phyloP scores from a whole-genome alignment of 176 grass and related monocot genomes.

The Chrysopogon serrulatus region DNA sequence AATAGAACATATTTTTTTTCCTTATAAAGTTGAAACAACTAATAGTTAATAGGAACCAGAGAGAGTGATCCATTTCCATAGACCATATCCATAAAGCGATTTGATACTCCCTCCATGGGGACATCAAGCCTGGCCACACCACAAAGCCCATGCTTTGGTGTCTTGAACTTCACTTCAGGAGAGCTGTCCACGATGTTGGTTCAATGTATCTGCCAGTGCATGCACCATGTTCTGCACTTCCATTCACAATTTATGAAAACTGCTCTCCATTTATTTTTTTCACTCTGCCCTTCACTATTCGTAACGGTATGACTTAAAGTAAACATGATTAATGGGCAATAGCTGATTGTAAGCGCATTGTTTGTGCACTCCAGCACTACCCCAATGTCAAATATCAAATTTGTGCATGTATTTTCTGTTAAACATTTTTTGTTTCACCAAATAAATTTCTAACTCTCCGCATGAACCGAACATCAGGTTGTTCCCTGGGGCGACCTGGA shows the following conservation, averaged over 20 bases:
- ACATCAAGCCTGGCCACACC: conserved; percentile 25
- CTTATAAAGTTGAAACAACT: not conserved
- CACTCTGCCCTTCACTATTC: not conserved
- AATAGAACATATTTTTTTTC: not conserved
- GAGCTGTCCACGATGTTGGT: conserved; percentile 14
- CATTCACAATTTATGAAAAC: not conserved
- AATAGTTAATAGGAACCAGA: not conserved
- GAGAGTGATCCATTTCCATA: not conserved
- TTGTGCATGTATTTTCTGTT: not conserved
- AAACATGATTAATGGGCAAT: not conserved
- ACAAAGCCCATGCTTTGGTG: not conserved
- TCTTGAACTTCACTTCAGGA: conserved; percentile 19
- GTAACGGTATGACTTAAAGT: not conserved
- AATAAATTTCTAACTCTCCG: no score
- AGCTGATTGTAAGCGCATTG: not conserved
- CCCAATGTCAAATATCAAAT: not conserved
- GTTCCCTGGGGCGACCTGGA: conserved; percentile 97
- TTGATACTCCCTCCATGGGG: conserved; percentile 11
- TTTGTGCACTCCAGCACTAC: not conserved
- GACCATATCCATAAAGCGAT: conserved; percentile 40
- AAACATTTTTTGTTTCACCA: not conserved
- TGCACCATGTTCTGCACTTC: conserved; percentile 19
- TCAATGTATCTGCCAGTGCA: conserved; percentile 18
- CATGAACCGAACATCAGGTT: conserved; percentile 38
- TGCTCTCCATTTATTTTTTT: not conserved